Conservation (phyloP, 1,284 basidiomycete species). For the Trametes hirsuta region DNA sequence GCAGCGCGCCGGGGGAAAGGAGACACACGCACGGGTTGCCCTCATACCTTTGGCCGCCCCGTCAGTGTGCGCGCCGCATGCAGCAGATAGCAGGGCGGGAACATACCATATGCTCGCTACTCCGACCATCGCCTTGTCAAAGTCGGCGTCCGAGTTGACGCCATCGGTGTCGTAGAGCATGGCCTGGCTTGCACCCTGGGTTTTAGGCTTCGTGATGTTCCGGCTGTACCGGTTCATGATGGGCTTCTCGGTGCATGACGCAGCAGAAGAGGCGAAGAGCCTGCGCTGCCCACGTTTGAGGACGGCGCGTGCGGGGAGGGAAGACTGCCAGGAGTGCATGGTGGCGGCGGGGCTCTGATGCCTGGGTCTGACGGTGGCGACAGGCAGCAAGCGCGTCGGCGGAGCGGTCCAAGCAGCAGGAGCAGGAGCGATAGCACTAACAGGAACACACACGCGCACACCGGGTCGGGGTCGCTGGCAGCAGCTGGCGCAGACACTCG, state of each 20-base stretch:
- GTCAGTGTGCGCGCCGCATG: conserved; percentile 13
- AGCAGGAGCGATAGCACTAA: neutral
- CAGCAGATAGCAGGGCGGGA: conserved; percentile 4
- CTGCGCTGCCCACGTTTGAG: conserved; percentile 36
- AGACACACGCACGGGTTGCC: conserved; percentile 44
- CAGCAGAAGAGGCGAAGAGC: conserved; percentile 43
- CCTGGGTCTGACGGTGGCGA: too few relatives aligned
- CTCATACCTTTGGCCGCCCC: conserved; percentile 36
- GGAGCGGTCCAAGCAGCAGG: neutral
- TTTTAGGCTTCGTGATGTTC: conserved; percentile 85
- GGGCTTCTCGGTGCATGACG: conserved; percentile 48
- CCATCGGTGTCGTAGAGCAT: conserved; percentile 98
- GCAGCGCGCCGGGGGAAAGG: neutral
- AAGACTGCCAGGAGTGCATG: conserved; percentile 27
- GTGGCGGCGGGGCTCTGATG: neutral
- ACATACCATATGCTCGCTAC: conserved; percentile 92
- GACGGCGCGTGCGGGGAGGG: conserved; percentile 27
- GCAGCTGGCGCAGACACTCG: neutral
- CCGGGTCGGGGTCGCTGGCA: neutral
- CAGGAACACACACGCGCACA: neutral
- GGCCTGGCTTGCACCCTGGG: conserved; percentile 93
- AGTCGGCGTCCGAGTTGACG: conserved; percentile 75
- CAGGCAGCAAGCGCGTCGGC: too few relatives aligned
- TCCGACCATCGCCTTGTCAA: conserved; percentile 95
- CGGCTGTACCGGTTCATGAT: conserved; percentile 86